Conservation (phyloP, 768 basidiomycete species). For the Amanita exitialis region DNA sequence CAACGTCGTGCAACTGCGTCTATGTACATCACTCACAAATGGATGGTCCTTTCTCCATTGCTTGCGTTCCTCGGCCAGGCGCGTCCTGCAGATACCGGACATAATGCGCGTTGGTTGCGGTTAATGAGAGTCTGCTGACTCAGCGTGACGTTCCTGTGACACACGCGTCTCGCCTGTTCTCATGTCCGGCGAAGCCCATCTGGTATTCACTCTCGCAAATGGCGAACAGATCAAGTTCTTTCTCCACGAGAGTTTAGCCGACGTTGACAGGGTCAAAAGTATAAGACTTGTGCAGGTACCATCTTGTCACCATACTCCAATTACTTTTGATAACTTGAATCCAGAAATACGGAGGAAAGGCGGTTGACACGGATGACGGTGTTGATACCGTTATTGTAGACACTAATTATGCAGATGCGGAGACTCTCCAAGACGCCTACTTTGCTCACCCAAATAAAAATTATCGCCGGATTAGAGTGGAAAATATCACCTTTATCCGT, state of each 20-base stretch:
- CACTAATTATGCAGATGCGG: not conserved
- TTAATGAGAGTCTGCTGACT: not conserved
- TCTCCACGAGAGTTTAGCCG: constrained; percentile 22
- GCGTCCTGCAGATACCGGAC: constrained; percentile 89
- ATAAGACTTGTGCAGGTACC: constrained; percentile 25
- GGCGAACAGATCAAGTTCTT: constrained; percentile 21
- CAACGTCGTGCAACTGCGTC: not conserved
- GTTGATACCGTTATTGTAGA: constrained; percentile 18
- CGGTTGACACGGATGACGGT: constrained; percentile 10
- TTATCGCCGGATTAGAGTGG: constrained; percentile 14
- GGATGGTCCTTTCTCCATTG: constrained; percentile 99
- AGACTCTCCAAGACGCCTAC: constrained; percentile 12
- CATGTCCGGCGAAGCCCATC: not conserved
- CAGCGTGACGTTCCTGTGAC: constrained; percentile 3
- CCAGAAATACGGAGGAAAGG: constrained; percentile 20
- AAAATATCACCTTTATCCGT: constrained; percentile 18
- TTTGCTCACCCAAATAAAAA: constrained; percentile 8
- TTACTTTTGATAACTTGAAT: not conserved
- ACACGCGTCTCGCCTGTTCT: not conserved
- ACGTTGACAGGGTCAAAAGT: constrained; percentile 12
- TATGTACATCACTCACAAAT: constrained; percentile 58
- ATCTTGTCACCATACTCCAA: not conserved
- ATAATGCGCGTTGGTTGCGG: constrained; percentile 24
- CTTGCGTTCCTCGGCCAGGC: constrained; percentile 94
- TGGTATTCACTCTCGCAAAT: constrained; percentile 15